Base-by-base conservation (phyloP, 148 eudicot genomes). In the Rhododendron williamsianum region DNA sequence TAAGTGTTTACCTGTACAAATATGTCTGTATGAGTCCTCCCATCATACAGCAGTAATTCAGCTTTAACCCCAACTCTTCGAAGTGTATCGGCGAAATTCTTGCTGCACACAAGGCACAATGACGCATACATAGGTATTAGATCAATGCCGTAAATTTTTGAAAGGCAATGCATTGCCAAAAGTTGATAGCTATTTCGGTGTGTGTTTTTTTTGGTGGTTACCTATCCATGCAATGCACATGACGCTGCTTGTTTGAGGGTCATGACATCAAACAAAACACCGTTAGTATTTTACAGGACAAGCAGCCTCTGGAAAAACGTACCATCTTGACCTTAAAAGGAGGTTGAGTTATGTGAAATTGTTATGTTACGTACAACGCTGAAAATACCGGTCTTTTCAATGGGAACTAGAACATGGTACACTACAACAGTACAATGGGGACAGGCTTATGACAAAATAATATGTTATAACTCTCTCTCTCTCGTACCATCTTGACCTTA, bases 11-110 rank as follows among this genome's bases (percentile, higher is more conserved):
- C 99, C 98, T 97, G 99, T 71, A 95, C 91, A 89, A 97, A 95
- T 84, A 96, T 85, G 88, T 97, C 98, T 33, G 98, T 97, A 87
- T 97, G 99, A 51, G 98, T 95, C 86, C 92, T 92, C 35, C 97
- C 99, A 88, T 97, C 98, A 80, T 97, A 95, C 78, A 95, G 80
- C 60, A 93, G 85, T 49, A 91, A 87, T 84, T 94, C 93, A 73
- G 99, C 94, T 86, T 93, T 89, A 2, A 89, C 99, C 78, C 99
- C 99, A 72, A 91, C 87, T 82, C 91, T 89, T 89, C 87, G 90
- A 35, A 97, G 98, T 84, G 96, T 90, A 63, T 93, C 96, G n/a
- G 95, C 98, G 87, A 97, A 97, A 83, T 78, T 92, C 89, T 87
- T 88, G 78, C 98, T 96, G 92, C 63, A 85, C 21, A 35, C 27